phyloP scores from a whole-genome alignment of 1,139 yeast species.

The Zygoascus meyerae region DNA sequence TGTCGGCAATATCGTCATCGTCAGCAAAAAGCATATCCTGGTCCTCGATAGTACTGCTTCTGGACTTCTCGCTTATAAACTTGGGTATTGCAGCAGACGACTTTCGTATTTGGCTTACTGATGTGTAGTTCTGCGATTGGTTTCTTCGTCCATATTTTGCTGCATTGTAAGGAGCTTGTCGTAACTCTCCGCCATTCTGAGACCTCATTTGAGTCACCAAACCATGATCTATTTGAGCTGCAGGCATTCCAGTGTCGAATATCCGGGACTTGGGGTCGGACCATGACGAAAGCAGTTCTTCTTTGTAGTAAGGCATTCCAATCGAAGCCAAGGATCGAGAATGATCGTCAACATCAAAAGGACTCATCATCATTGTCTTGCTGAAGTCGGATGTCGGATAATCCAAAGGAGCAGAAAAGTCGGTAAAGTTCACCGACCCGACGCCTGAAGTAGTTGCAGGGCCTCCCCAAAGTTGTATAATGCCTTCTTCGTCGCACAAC shows the following conservation, averaged over 20 bases:
- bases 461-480: constrained; percentile 68
- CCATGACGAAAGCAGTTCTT: constrained; percentile 75
- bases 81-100: constrained; percentile 45
- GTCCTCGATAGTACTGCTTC: constrained; percentile 26
- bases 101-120: constrained; percentile 34
- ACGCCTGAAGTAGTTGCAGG: constrained; percentile 24
- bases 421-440: constrained; percentile 37
- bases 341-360: constrained; percentile 35
- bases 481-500: constrained; percentile 59
- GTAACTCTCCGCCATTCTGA: constrained; percentile 23
- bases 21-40: constrained; percentile 23
- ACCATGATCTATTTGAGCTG: constrained; percentile 30
- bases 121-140: constrained; percentile 41
- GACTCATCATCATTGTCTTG: constrained; percentile 8
- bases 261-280: constrained; percentile 23
- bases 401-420: constrained; percentile 46
- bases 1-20: constrained; percentile 16
- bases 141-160: constrained; percentile 34
- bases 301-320: constrained; percentile 86
- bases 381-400: constrained; percentile 39
- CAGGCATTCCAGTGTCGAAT: constrained; percentile 33
- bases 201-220: constrained; percentile 25
- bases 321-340: constrained; percentile 58
- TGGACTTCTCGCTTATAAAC: constrained; percentile 63
- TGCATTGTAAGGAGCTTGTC: constrained; percentile 48